Conservation (phyloP, 768 basidiomycete genomes). For the Lentinula edodes region DNA sequence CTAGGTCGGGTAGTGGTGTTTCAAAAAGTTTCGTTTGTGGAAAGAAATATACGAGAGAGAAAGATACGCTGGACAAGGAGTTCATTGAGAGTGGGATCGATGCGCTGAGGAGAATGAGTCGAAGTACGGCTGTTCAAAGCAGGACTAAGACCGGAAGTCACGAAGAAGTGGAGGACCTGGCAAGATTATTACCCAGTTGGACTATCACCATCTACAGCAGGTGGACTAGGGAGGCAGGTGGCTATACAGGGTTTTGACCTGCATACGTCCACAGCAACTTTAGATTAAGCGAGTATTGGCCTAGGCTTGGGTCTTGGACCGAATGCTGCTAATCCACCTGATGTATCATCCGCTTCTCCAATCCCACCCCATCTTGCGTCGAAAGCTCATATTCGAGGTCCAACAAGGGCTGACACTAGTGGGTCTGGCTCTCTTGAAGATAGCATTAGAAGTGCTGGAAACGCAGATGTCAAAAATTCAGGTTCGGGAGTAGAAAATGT, state of each 20-base stretch:
- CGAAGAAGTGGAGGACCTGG: slow-evolving; percentile 16
- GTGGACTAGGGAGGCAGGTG: too few relatives aligned
- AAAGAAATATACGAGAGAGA: slow-evolving; percentile 9
- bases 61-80: slow-evolving; percentile 54
- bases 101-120: slow-evolving; percentile 58
- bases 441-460: not conserved
- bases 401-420: too few relatives aligned
- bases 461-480: slow-evolving; percentile 6
- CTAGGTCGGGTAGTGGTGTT: not conserved
- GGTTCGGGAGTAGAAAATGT: slow-evolving; percentile 8
- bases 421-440: too few relatives aligned
- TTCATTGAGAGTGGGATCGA: slow-evolving; percentile 73
- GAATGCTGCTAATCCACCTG: not conserved
- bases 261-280: not conserved
- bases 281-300: not conserved
- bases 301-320: not conserved
- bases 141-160: not conserved
- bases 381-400: too few relatives aligned
- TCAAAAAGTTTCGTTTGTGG: slow-evolving; percentile 10
- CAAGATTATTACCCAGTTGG: slow-evolving; percentile 52
- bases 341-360: not conserved
- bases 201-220: too few relatives aligned
- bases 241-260: not conserved
- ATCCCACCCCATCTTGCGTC: not conserved
- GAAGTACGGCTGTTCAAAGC: slow-evolving; percentile 11